Conservation (phyloP, 331 rosid genomes). For the Malus hybrid region DNA sequence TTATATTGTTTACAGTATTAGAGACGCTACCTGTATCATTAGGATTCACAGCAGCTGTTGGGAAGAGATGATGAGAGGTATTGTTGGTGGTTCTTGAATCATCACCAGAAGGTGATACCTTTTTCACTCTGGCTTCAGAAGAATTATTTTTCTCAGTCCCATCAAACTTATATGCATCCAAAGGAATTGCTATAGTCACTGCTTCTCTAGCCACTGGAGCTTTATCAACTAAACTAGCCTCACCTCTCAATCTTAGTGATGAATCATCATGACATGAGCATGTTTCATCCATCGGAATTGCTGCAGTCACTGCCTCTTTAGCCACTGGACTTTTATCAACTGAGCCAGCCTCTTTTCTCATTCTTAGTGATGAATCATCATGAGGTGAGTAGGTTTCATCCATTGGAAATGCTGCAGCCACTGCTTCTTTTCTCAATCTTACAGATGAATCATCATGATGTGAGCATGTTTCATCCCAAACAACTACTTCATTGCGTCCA, state of each 20-base stretch:
- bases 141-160: conserved; percentile 9
- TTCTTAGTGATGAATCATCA: neutral
- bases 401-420: neutral
- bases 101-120: neutral
- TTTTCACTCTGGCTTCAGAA: conserved; percentile 13
- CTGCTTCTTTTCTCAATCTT: conserved; percentile 15
- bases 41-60: conserved; percentile 1
- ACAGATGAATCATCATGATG: neutral
- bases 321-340: conserved; percentile 9
- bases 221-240: neutral
- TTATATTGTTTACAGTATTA: conserved; percentile 1
- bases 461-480: conserved; percentile 5
- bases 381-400: conserved; percentile 11
- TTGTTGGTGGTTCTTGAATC: conserved; percentile 2
- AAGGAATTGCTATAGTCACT: conserved; percentile 1
- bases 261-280: conserved; percentile 8
- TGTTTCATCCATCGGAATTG: neutral
- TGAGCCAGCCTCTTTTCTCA: conserved; percentile 12
- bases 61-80: conserved; percentile 8
- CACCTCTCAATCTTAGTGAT: conserved; percentile 6
- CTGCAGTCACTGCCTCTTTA: conserved; percentile 13
- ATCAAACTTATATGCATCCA: conserved; percentile 19
- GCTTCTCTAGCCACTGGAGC: conserved; percentile 15
- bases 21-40: neutral
- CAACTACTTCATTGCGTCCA: conserved; percentile 10